Percentiles rank a stretch among this genome's conserved stretches.
Conservation (phyloP, 1,284 basidiomycete species). For the Thecaphora frezii region DNA sequence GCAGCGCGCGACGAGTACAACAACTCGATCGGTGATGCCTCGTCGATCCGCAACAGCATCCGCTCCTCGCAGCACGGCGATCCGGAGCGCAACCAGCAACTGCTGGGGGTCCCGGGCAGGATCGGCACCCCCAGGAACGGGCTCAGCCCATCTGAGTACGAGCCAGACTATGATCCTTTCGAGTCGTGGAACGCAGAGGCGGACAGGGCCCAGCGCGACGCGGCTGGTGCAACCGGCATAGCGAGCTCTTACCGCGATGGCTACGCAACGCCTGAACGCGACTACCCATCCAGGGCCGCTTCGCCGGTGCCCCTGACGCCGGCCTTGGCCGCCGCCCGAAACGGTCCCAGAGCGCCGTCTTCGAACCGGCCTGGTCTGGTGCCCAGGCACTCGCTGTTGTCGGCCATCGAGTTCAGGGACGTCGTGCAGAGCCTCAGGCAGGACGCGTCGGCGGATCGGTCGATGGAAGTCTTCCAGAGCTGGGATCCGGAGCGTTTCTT, state of each 20-base stretch:
- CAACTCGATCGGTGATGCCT: slow-evolving; percentile 17
- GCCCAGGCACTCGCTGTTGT: slow-evolving; percentile 70
- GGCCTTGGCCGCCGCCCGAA: slow-evolving; percentile 13
- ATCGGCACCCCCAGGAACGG: background rate
- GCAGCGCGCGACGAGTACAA: slow-evolving; percentile 40
- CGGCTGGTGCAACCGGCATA: no score
- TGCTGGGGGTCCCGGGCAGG: slow-evolving; percentile 1
- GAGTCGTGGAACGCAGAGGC: slow-evolving; percentile 21
- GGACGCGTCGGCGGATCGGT: slow-evolving; percentile 50
- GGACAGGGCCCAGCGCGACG: slow-evolving; percentile 3
- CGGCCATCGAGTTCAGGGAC: slow-evolving; percentile 88
- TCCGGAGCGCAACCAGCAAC: slow-evolving; percentile 7
- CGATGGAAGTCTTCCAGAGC: slow-evolving; percentile 44
- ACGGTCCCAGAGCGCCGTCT: slow-evolving; percentile 7
- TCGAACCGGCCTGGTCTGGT: slow-evolving; percentile 28
- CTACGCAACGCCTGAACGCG: background rate
- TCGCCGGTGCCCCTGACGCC: slow-evolving; percentile 21
- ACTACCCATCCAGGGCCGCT: slow-evolving; percentile 9
- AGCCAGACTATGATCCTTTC: slow-evolving; percentile 46
- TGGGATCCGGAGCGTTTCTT: slow-evolving; percentile 48
- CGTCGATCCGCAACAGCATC: slow-evolving; percentile 13
- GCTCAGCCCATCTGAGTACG: slow-evolving; percentile 42
- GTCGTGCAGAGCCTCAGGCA: slow-evolving; percentile 77
- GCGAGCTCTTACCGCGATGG: no score
- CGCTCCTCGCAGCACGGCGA: slow-evolving; percentile 3